A percentile compares a stretch with the other conserved stretches of the same genome.
These are phyloP conservation scores for Mariannaea sp. DNA, from an alignment of 2,329 filamentous ascomycete species.

Conservation along the genomic window DNA sequence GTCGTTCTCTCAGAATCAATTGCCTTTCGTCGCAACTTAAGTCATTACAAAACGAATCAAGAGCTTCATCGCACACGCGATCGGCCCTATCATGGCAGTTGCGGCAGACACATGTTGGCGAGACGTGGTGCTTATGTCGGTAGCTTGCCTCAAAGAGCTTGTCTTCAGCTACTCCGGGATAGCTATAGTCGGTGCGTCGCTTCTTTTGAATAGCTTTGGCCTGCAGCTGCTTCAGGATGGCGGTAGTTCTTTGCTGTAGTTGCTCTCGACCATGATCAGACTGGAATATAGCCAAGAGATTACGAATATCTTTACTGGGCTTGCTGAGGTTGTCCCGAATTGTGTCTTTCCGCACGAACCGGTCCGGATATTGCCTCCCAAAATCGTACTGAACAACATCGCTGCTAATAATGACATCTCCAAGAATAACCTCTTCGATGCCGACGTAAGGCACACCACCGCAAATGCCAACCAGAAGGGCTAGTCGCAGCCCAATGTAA, in stretches of 20 bases:
- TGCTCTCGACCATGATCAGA: slow-evolving; percentile 15
- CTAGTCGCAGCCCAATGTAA: slow-evolving; percentile 41
- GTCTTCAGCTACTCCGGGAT: slow-evolving; percentile 38
- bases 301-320: slow-evolving; percentile 31
- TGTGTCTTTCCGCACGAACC: slow-evolving; percentile 36
- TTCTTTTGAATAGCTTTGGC: background rate
- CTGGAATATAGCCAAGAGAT: slow-evolving; percentile 32
- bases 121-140: slow-evolving; percentile 39
- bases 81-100: background rate
- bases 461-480: slow-evolving; percentile 47
- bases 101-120: background rate
- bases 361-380: slow-evolving; percentile 31
- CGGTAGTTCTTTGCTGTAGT: background rate
- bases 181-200: slow-evolving; percentile 22
- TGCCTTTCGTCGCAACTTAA: background rate
- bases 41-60: background rate
- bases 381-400: slow-evolving; percentile 40
- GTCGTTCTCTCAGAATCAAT: background rate
- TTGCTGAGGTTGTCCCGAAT: slow-evolving; percentile 32
- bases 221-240: background rate
- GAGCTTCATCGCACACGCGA: background rate
- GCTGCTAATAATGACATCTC: slow-evolving; percentile 42
- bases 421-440: slow-evolving; percentile 33
- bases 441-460: slow-evolving; percentile 41
- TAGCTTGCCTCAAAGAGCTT: slow-evolving; percentile 40